A percentile compares a stretch with the other conserved stretches of the same genome.
Conservation (phyloP, 2,329 filamentous ascomycete genomes). For the Penicillium brasilianum region DNA sequence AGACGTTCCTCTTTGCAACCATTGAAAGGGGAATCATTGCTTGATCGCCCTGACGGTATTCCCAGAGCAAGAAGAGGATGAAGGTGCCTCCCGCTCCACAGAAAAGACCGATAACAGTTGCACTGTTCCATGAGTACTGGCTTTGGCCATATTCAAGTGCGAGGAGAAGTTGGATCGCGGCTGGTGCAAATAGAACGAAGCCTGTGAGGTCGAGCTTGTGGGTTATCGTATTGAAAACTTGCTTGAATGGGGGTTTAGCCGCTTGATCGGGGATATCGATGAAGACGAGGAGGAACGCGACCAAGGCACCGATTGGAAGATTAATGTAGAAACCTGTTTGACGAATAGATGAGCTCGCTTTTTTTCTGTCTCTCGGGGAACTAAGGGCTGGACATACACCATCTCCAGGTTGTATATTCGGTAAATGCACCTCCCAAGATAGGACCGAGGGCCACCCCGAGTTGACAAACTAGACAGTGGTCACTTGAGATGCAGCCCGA, state of each 20-base stretch:
- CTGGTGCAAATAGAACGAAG: conserved; percentile 34
- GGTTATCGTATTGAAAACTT: conserved; percentile 14
- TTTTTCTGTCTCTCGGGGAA: background rate
- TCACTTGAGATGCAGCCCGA: background rate
- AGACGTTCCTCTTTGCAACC: conserved; percentile 45
- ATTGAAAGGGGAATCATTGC: conserved; percentile 50
- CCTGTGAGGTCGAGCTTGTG: conserved; percentile 30
- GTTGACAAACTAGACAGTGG: conserved; percentile 19
- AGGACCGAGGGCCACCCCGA: conserved; percentile 21
- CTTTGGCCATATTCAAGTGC: conserved; percentile 54
- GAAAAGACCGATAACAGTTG: conserved; percentile 54
- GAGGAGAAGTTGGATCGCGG: conserved; percentile 50
- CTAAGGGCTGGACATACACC: conserved; percentile 20
- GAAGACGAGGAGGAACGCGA: conserved; percentile 37
- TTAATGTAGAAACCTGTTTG: conserved; percentile 49
- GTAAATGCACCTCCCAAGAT: conserved; percentile 28
- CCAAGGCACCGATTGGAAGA: conserved; percentile 43
- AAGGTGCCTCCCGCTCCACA: conserved; percentile 49
- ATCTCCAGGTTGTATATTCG: conserved; percentile 27
- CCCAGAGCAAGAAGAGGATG: conserved; percentile 45
- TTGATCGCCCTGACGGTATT: conserved; percentile 48
- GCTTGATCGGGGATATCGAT: conserved; percentile 26
- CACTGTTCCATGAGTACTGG: conserved; percentile 43
- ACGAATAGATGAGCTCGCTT: background rate
- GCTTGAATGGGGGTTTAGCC: conserved; percentile 19